Evolutionary conservation across 805 yeast genomes (phyloP), one percentile per base, ranked within the genome.

Genomic region (Saccharomycopsis fodiens): DNA sequence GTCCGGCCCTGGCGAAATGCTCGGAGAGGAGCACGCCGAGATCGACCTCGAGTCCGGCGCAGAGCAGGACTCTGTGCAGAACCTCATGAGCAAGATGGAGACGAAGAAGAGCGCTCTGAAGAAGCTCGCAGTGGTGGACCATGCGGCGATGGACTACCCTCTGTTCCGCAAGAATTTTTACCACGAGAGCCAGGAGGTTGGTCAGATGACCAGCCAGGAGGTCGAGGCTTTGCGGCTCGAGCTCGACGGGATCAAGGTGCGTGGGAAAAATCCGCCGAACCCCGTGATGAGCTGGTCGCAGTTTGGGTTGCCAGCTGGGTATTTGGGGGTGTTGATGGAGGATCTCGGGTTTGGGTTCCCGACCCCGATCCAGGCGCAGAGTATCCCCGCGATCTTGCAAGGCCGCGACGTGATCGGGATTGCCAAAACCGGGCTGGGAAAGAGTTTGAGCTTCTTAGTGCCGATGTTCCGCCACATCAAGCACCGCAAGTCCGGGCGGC

Each of bases 381-480:
- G 96, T 0, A 69, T 89, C 19, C 97, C 98, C 0, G 83, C 88
- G 0, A 78, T 88, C 17, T 85, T 91, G 94, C 69, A 81, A 2
- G 97, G 97, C 1, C 64, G 83, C 40, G 97, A 93, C 64, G 76
- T 91, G 5, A 82, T 93, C 39, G 97, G 96, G 4, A 82, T 93
- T 17, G 97, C 98, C 0, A 87, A 88, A 53, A 93, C 98, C 0
- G 98, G 98, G 0, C 85, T 96, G 0, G 98, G 98, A 2, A 93
- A 93, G 59, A 93, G 98, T 0, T 70, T 91, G 54, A 84, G 96
- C 1, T 93, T 85, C 63, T 66, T 88, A 6, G 59, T 93, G 4
- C 97, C 98, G 0, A 62, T 93, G 64, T 68, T 91, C 43, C 70
- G 96, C 42, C 97, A 91, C 51, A 77, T 93, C 7, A 73, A 77